phyloP scores from a whole-genome alignment of 2,329 filamentous ascomycete genomes.

The Aspergillus sp. region DNA sequence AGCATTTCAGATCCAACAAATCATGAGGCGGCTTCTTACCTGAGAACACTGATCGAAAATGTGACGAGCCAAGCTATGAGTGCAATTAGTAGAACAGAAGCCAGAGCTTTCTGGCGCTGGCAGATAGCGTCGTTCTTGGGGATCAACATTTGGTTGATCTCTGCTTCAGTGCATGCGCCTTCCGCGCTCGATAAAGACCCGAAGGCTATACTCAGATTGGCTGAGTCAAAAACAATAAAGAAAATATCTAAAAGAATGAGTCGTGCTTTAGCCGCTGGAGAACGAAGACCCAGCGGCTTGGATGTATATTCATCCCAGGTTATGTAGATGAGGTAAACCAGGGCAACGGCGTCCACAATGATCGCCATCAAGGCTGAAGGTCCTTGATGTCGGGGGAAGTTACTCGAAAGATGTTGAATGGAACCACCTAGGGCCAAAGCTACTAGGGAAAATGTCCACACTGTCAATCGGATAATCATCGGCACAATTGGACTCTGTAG shows the following conservation, averaged over 20 bases:
- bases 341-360: conserved; percentile 80
- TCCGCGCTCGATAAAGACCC: conserved; percentile 69
- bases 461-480: conserved; percentile 75
- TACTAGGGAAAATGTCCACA: conserved; percentile 78
- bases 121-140: conserved; percentile 54
- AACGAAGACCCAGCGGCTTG: conserved; percentile 84
- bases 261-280: conserved; percentile 79
- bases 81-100: conserved; percentile 75
- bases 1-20: conserved; percentile 25
- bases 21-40: conserved; percentile 42
- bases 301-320: conserved; percentile 96
- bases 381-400: conserved; percentile 55
- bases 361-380: conserved; percentile 86
- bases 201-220: conserved; percentile 87
- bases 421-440: conserved; percentile 76
- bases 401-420: conserved; percentile 64
- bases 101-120: conserved; percentile 66
- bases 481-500: conserved; percentile 84
- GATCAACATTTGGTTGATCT: conserved; percentile 34
- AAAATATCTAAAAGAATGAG: conserved; percentile 89
- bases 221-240: conserved; percentile 96
- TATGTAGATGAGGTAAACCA: conserved; percentile 90
- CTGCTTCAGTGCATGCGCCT: conserved; percentile 57
- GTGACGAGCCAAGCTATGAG: conserved; percentile 88
- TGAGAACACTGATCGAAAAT: conserved; percentile 81